Evolutionary conservation across 2,329 filamentous ascomycete genomes (phyloP).

Genomic region (Tolypocladium amazonense): DNA sequence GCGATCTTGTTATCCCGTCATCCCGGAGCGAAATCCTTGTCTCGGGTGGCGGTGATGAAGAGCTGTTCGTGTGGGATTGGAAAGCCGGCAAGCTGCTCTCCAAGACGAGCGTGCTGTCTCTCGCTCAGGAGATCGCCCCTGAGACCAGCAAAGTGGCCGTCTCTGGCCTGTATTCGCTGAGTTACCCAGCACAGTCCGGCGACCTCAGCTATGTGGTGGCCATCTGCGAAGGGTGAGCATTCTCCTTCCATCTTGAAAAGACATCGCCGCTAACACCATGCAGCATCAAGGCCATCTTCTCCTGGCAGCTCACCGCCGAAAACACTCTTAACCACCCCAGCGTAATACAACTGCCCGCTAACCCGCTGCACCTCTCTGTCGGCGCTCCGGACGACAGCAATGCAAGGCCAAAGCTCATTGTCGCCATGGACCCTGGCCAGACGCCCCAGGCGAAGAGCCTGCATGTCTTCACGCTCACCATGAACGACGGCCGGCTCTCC

Average conservation of each 20-base stretch:
- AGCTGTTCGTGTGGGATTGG: slow-evolving; percentile 81
- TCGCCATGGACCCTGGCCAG: slow-evolving; percentile 27
- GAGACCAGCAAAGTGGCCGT: slow-evolving; percentile 35
- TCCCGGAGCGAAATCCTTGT: slow-evolving; percentile 53
- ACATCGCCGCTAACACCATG: slow-evolving; percentile 7
- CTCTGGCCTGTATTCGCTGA: slow-evolving; percentile 27
- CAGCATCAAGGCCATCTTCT: slow-evolving; percentile 53
- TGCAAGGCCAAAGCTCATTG: slow-evolving; percentile 21
- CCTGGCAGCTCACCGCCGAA: slow-evolving; percentile 42
- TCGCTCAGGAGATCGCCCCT: slow-evolving; percentile 25
- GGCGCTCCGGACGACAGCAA: slow-evolving; percentile 9
- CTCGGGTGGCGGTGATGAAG: slow-evolving; percentile 77
- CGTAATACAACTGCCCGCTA: slow-evolving; percentile 47
- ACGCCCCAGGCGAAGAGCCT: slow-evolving; percentile 17
- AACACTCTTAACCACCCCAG: slow-evolving; percentile 37
- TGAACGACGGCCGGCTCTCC: slow-evolving; percentile 20
- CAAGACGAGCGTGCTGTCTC: slow-evolving; percentile 39
- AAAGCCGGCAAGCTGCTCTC: slow-evolving; percentile 39
- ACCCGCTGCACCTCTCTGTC: slow-evolving; percentile 47
- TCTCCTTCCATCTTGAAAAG: neutral
- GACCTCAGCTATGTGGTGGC: slow-evolving; percentile 32
- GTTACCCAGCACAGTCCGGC: slow-evolving; percentile 16
- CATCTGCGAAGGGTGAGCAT: slow-evolving; percentile 44
- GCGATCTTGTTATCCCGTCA: slow-evolving; percentile 56
- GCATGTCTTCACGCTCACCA: slow-evolving; percentile 17